A percentile compares a stretch with the other conserved stretches of the same genome.
Conservation (phyloP, 1,284 basidiomycete genomes). For the Trichosporon ovoides region DNA sequence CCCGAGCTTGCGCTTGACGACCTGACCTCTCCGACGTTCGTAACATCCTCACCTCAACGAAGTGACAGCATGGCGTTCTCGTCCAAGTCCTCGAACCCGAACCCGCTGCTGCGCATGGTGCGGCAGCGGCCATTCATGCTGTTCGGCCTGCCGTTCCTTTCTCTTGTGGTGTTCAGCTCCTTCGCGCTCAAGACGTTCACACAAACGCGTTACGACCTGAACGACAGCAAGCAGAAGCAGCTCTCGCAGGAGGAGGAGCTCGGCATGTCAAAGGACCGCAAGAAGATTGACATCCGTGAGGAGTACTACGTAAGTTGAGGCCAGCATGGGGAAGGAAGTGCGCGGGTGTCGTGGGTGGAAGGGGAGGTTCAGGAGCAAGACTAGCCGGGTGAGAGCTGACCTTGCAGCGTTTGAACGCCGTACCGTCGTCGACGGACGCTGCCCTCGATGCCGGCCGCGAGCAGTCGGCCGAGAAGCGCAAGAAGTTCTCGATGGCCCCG, state of each 20-base stretch:
- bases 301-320: slow-evolving; percentile 80
- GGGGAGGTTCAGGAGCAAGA: background rate
- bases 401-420: slow-evolving; percentile 28
- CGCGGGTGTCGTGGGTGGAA: background rate
- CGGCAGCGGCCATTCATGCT: slow-evolving; percentile 51
- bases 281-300: slow-evolving; percentile 85
- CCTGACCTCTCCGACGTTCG: background rate
- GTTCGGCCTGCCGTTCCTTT: slow-evolving; percentile 83
- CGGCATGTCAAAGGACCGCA: slow-evolving; percentile 68
- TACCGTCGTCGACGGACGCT: slow-evolving; percentile 9
- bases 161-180: slow-evolving; percentile 80
- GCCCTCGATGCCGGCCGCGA: slow-evolving; percentile 6
- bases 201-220: slow-evolving; percentile 84
- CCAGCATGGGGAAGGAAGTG: background rate
- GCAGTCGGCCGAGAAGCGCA: slow-evolving; percentile 13
- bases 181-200: slow-evolving; percentile 79
- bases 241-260: slow-evolving; percentile 79
- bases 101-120: slow-evolving; percentile 27
- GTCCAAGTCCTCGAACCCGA: slow-evolving; percentile 54
- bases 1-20: background rate
- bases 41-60: background rate
- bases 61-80: slow-evolving; percentile 58
- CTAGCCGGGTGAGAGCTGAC: background rate
- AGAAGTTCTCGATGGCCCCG: slow-evolving; percentile 34
- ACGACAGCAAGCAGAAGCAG: slow-evolving; percentile 71